phyloP scores from a whole-genome alignment of 345 rosid species.

The Chamaenerion angustifolium region DNA sequence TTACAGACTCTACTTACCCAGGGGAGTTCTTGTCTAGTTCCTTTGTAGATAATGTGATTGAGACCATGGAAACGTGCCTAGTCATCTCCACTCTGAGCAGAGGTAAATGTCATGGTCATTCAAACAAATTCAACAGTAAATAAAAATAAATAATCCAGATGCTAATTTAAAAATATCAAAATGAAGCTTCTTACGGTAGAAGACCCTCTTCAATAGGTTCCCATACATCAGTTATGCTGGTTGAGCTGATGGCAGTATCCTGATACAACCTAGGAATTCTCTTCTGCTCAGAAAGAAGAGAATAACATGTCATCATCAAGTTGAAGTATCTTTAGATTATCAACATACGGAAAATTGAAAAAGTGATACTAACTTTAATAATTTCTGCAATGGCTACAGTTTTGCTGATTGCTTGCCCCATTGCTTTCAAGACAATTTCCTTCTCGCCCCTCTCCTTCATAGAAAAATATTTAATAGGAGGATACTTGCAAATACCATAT shows the following conservation, averaged over 20 bases:
- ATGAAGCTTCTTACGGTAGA: slow-evolving; percentile 37
- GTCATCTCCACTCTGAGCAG: slow-evolving; percentile 82
- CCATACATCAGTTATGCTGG: slow-evolving; percentile 87
- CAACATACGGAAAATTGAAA: not conserved
- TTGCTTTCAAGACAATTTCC: slow-evolving; percentile 78
- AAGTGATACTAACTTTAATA: slow-evolving; percentile 37
- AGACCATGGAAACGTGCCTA: slow-evolving; percentile 86
- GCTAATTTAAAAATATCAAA: not conserved
- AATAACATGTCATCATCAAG: not conserved
- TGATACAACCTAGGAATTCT: slow-evolving; percentile 70
- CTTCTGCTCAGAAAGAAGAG: slow-evolving; percentile 30
- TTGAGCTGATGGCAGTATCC: slow-evolving; percentile 74
- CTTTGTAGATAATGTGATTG: slow-evolving; percentile 61
- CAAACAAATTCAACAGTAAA: not conserved
- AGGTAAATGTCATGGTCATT: slow-evolving; percentile 9
- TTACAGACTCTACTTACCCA: slow-evolving; percentile 41
- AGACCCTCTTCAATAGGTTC: slow-evolving; percentile 98
- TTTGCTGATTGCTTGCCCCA: slow-evolving; percentile 93
- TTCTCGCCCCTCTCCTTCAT: slow-evolving; percentile 49
- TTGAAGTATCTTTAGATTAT: not conserved
- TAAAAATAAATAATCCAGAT: not conserved
- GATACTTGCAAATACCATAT: no score
- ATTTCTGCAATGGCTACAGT: slow-evolving; percentile 76
- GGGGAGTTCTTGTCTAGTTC: slow-evolving; percentile 60
- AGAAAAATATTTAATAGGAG: no score